Evolutionary conservation across 345 rosid species (phyloP).

Genomic region (Moricandia moricandioides): DNA sequence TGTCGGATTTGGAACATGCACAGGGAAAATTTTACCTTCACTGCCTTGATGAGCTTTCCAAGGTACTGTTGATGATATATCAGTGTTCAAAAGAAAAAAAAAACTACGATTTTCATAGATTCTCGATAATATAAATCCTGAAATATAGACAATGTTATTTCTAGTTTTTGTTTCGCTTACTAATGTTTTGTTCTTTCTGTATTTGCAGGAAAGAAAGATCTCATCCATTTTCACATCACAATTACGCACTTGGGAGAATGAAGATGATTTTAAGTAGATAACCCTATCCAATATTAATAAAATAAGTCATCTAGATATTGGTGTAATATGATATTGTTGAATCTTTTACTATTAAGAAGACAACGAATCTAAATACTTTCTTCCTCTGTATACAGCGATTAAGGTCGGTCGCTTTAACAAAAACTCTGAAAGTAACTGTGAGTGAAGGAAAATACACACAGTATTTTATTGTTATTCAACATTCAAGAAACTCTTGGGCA

Average conservation of each 20-base stretch:
- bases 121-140: background rate
- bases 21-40: conserved; percentile 73
- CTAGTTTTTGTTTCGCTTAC: background rate
- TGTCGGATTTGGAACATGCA: conserved; percentile 87
- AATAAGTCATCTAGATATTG: conserved; percentile 14
- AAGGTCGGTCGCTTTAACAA: background rate
- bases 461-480: background rate
- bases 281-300: background rate
- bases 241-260: conserved; percentile 1
- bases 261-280: conserved; percentile 15
- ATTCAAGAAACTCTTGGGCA: background rate
- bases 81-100: background rate
- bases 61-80: background rate
- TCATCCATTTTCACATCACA: background rate
- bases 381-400: background rate
- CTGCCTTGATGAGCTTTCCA: conserved; percentile 28
- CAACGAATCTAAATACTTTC: conserved; percentile 12
- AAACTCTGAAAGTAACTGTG: background rate
- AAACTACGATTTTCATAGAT: background rate
- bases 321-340: conserved; percentile 7
- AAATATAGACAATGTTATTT: background rate
- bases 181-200: background rate
- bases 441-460: background rate
- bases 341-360: conserved; percentile 13
- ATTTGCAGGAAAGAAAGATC: conserved; percentile 6